Base-by-base conservation (phyloP, 2,329 filamentous ascomycete species). In the Sporothrix curviconia region DNA sequence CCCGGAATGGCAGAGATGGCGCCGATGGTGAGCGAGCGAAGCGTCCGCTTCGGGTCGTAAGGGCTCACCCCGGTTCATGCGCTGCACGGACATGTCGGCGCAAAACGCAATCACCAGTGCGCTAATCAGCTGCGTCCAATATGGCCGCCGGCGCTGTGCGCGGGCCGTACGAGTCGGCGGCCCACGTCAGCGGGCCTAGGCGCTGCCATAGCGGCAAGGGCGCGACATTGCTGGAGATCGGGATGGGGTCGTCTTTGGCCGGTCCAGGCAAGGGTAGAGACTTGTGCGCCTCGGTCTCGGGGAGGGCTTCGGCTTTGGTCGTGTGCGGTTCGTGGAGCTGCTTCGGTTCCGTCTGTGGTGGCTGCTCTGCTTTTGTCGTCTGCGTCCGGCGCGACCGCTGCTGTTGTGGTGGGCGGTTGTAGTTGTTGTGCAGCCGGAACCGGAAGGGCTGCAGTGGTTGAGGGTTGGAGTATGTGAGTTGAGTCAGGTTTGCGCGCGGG, bases 61-160 rank as follows among this genome's bases (percentile, higher is more conserved):
- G 52, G 37, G 77, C 76, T 17, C 39, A 17, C 78, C 76, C 22
- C 76, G 77, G 59, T 74, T 72, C 62, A 95, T 83, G 58, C 78
- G 76, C 73, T 95, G 91, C 46, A 90, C 90, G 44, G 83, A 85
- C 56, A 94, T 63, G 70, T 95, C 91, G 8, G 87, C 89, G 51
- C 83, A 79, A 39, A 92, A 78, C 68, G 91, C 96, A 59, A 95
- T 90, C 39, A 89, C 77, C 46, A 96, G 71, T 42, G 87, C 84
- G 64, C 83, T 90, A 62, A 79, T 77, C 60, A 95, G 70, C 74
- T 96, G 92, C 9, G 90, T 95, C n/a, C 80, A 73, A 67, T 90
- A 89, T 0, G 92, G 92, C 51, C 85, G 77, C 51, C 80, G 79
- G 53, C 82, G 76, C 72, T 96, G 90, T 47, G 84, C 81, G 22